A percentile compares a stretch with the other conserved stretches of the same genome.
phyloP scores from a whole-genome alignment of 129 eudicot species.

The Heracleum sosnowskyi region DNA sequence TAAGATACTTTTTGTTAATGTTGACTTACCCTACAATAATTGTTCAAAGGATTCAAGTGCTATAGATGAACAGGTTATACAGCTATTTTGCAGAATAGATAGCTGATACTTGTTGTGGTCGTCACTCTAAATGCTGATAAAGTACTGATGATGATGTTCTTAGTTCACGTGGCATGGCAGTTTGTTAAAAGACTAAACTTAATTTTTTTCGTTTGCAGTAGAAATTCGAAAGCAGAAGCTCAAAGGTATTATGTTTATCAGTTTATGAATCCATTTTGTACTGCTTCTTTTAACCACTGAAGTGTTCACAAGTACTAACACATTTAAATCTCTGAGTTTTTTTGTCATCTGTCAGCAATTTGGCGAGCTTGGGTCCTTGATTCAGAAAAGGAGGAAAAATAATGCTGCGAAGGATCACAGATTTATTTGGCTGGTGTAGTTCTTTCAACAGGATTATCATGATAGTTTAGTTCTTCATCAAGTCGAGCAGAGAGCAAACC shows the following conservation, averaged over 20 bases:
- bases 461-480: neutral
- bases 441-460: neutral
- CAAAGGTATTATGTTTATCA: too few relatives aligned
- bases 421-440: constrained; percentile 19
- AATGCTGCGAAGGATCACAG: constrained; percentile 85
- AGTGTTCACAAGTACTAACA: neutral
- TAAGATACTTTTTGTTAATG: too few relatives aligned
- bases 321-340: neutral
- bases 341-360: constrained; percentile 39
- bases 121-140: neutral
- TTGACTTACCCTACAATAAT: too few relatives aligned
- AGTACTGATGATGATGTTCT: too few relatives aligned
- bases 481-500: neutral
- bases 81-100: constrained; percentile 1
- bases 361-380: constrained; percentile 72
- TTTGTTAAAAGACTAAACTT: too few relatives aligned
- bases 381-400: constrained; percentile 73
- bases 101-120: neutral
- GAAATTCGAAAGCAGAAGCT: constrained; percentile 64
- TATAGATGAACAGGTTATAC: too few relatives aligned
- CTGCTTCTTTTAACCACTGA: neutral
- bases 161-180: too few relatives aligned
- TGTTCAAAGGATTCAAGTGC: too few relatives aligned
- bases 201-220: too few relatives aligned
- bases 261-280: neutral